Percentiles rank a stretch among this genome's conserved stretches.
phyloP scores from a whole-genome alignment of 768 basidiomycete species.

The Leccinum uliginosum region DNA sequence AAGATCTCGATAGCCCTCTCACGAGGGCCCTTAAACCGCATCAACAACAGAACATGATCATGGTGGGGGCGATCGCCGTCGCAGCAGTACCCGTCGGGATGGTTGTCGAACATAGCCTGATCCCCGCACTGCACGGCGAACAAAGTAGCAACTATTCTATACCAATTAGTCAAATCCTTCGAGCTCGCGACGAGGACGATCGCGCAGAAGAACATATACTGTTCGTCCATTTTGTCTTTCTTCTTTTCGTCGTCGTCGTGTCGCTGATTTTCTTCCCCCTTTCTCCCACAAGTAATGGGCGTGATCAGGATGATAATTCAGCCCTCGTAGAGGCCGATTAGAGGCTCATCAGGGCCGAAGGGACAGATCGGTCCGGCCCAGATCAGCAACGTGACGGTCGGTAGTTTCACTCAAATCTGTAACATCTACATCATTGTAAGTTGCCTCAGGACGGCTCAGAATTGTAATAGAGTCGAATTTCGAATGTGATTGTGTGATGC shows the following conservation, averaged over 20 bases:
- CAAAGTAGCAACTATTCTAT: background rate
- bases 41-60: fast-evolving
- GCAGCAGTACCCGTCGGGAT: background rate
- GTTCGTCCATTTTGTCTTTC: background rate
- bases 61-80: background rate
- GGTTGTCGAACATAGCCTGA: background rate
- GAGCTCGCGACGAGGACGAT: background rate
- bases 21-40: background rate
- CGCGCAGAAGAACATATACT: background rate
- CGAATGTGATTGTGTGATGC: background rate
- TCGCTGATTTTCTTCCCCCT: background rate
- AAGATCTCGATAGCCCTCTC: background rate
- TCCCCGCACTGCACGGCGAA: background rate
- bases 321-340: background rate
- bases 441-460: background rate
- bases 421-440: too few species aligned
- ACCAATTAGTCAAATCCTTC: background rate
- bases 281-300: background rate
- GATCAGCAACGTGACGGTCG: too few species aligned
- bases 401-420: too few species aligned
- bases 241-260: background rate
- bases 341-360: background rate
- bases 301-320: background rate
- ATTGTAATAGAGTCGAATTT: background rate
- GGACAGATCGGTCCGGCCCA: too few species aligned